Conservation (phyloP, 2,329 filamentous ascomycete species). For the Colletotrichum musicola region DNA sequence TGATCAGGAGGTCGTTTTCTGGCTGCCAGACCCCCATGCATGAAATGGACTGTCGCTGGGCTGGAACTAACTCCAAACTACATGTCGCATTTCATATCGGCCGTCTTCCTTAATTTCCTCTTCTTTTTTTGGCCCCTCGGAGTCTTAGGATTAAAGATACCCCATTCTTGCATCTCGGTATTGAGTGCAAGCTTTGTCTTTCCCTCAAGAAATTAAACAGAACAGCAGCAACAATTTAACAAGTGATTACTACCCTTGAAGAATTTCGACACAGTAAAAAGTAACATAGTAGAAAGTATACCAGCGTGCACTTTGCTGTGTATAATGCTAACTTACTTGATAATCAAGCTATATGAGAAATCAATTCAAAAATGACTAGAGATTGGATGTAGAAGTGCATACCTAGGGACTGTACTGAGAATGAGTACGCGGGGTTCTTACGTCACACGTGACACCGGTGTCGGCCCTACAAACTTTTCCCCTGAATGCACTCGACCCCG, state of each 20-base stretch:
- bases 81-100: too few species aligned
- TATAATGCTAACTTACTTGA: too few species aligned
- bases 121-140: background rate
- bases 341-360: too few species aligned
- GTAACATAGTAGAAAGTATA: too few species aligned
- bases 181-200: background rate
- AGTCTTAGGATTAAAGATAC: conserved; percentile 37
- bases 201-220: background rate
- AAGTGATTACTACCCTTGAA: background rate
- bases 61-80: background rate
- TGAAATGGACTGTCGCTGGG: conserved; percentile 45
- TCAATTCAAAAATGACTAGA: background rate
- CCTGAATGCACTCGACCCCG: background rate
- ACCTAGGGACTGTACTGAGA: background rate
- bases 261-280: too few species aligned
- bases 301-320: too few species aligned
- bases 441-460: background rate
- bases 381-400: background rate
- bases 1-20: conserved; percentile 85
- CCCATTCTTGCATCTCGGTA: conserved; percentile 2
- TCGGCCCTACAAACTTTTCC: conserved; percentile 10
- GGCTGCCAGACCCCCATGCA: conserved; percentile 77
- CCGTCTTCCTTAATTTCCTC: too few species aligned
- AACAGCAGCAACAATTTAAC: background rate
- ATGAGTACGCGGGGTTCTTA: background rate